These are phyloP conservation scores for Ceratocystis alfenasii DNA, from an alignment of 2,329 filamentous ascomycete species.

Conservation along the genomic window DNA sequence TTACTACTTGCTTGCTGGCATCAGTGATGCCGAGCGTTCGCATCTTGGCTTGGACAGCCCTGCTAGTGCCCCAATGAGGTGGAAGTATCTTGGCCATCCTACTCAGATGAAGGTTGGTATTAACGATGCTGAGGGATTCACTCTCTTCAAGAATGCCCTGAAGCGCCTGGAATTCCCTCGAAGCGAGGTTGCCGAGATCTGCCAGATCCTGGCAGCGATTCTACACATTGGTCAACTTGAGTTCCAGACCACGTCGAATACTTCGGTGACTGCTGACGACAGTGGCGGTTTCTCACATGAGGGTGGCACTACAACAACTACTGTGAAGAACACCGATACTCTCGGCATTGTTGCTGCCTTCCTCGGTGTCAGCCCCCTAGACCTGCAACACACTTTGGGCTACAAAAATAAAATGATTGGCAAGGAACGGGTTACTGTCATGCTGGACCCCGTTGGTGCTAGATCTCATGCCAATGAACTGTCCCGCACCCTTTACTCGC, in stretches of 20 bases:
- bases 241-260: conserved; percentile 71
- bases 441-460: conserved; percentile 87
- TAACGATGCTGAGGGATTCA: conserved; percentile 90
- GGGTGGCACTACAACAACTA: conserved; percentile 71
- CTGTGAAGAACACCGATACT: conserved; percentile 87
- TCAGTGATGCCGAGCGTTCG: conserved; percentile 75
- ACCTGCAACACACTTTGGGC: conserved; percentile 77
- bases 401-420: conserved; percentile 97
- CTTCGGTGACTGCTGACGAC: conserved; percentile 69
- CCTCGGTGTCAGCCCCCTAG: conserved; percentile 67
- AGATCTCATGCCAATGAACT: conserved; percentile 88
- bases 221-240: conserved; percentile 97
- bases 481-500: conserved; percentile 81
- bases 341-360: conserved; percentile 84
- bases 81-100: conserved; percentile 92
- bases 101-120: conserved; percentile 95
- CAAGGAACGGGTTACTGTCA: conserved; percentile 93
- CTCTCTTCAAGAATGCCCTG: conserved; percentile 92
- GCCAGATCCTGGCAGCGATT: conserved; percentile 84
- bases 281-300: conserved; percentile 95
- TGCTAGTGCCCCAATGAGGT: conserved; percentile 56
- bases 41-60: conserved; percentile 57
- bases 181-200: conserved; percentile 90
- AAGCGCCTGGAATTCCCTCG: conserved; percentile 89
- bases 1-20: conserved; percentile 90